Evolutionary conservation across 1,139 yeast species (phyloP).

Genomic region (Geotrichum histeridarum): DNA sequence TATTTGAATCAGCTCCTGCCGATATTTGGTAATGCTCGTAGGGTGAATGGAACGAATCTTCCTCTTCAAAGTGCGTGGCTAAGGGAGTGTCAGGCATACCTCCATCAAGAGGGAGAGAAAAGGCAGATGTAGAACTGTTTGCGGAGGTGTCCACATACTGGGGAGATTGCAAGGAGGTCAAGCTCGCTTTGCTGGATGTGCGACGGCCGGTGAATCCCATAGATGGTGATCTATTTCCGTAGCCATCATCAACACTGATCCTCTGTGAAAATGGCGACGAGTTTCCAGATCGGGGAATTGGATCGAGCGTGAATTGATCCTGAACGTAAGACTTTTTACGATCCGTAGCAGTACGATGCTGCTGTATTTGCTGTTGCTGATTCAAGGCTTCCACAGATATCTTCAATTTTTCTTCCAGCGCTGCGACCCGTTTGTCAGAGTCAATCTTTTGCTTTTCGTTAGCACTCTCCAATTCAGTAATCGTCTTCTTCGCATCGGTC

Average conservation of each 20-base stretch:
- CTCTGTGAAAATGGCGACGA: conserved; percentile 14
- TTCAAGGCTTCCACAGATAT: background rate
- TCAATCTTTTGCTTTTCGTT: conserved; percentile 20
- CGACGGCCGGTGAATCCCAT: conserved; percentile 1
- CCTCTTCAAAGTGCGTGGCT: conserved; percentile 12
- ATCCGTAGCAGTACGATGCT: background rate
- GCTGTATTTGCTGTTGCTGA: conserved; percentile 11
- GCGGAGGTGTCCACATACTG: conserved; percentile 5
- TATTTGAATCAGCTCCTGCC: background rate
- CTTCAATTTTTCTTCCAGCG: conserved; percentile 10
- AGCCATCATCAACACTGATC: conserved; percentile 4
- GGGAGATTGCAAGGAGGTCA: background rate
- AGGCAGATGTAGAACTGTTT: background rate
- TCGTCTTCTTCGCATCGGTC: conserved; percentile 3
- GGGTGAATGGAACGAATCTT: conserved; percentile 1
- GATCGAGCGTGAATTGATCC: conserved; percentile 6
- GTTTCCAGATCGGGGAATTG: conserved; percentile 12
- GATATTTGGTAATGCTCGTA: conserved; percentile 3
- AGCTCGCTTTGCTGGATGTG: conserved; percentile 12
- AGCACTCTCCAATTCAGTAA: conserved; percentile 18
- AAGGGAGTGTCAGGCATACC: background rate
- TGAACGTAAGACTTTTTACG: conserved; percentile 8
- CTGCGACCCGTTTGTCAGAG: conserved; percentile 9
- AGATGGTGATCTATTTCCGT: background rate
- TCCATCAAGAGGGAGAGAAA: conserved; percentile 1